phyloP scores from a whole-genome alignment of 805 yeast species.

The Saccharomyces jurei region DNA sequence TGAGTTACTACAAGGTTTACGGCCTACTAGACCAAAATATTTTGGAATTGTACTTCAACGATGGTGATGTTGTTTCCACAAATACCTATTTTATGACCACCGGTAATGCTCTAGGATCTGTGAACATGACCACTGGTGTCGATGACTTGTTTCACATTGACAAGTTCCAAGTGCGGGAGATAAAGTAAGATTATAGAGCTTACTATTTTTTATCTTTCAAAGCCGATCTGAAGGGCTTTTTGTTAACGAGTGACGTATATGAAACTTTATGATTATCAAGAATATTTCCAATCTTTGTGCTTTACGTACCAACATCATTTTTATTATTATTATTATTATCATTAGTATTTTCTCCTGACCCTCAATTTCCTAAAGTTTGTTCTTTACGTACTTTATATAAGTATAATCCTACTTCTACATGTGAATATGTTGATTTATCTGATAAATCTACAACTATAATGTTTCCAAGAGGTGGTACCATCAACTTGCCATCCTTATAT shows the following conservation, averaged over 20 bases:
- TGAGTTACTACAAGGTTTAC: constrained; percentile 17
- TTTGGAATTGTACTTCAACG: constrained; percentile 28
- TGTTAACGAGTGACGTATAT: not conserved
- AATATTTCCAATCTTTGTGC: not conserved
- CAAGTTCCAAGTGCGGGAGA: not conserved
- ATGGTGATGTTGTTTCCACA: constrained; percentile 25
- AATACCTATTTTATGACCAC: constrained; percentile 26
- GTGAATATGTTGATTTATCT: too few species aligned
- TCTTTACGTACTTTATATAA: not conserved
- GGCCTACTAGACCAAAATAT: constrained; percentile 29
- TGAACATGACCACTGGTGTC: constrained; percentile 9
- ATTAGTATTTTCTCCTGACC: not conserved
- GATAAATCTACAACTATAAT: too few species aligned
- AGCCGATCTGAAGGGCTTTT: not conserved
- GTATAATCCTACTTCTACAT: not conserved
- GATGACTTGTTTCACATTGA: constrained; percentile 1
- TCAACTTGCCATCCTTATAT: too few species aligned
- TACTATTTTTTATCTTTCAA: not conserved
- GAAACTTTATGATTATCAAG: not conserved
- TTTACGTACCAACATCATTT: too few species aligned
- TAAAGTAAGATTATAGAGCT: not conserved
- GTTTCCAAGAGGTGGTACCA: too few species aligned
- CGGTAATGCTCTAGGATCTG: constrained; percentile 10
- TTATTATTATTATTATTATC: not conserved
- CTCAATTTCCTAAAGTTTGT: not conserved